Evolutionary conservation across 2,329 filamentous ascomycete genomes (phyloP).

Genomic region (Colletotrichum endophyticum): DNA sequence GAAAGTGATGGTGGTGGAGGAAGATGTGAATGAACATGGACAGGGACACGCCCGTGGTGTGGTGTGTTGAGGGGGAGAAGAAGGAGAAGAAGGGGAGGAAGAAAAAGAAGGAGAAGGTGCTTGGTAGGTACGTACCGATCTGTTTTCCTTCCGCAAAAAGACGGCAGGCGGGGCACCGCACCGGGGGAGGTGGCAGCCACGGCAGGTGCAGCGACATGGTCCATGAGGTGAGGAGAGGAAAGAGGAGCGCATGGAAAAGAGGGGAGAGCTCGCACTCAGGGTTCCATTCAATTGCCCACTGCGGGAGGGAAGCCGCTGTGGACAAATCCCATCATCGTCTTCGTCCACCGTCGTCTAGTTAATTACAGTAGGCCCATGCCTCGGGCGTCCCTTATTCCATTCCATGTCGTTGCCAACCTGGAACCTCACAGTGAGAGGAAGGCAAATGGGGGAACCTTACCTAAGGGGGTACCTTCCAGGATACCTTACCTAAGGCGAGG

Average conservation of each 20-base stretch:
- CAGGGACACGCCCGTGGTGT: conserved; percentile 8
- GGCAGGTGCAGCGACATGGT: not conserved
- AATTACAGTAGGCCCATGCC: not conserved
- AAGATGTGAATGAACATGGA: not conserved
- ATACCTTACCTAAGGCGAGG: not conserved
- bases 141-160: not conserved
- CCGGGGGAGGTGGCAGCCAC: not conserved
- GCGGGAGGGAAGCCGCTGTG: not conserved
- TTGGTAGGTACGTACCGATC: not conserved
- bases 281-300: not conserved
- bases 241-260: conserved; percentile 10
- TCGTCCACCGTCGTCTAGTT: not conserved
- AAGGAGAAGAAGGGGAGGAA: not conserved
- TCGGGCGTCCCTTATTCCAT: not conserved
- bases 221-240: not conserved
- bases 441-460: not conserved
- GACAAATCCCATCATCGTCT: not conserved
- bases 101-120: not conserved
- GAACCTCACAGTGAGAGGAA: not conserved
- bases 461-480: not conserved
- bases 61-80: not conserved
- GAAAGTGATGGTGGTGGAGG: not conserved
- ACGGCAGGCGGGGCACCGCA: not conserved
- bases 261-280: not conserved
- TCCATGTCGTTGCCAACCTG: not conserved